Percentiles rank a stretch among this genome's conserved stretches.
These are phyloP conservation scores for Xylaria nigripes DNA, from an alignment of 495 filamentous ascomycete species.

Conservation along the genomic window DNA sequence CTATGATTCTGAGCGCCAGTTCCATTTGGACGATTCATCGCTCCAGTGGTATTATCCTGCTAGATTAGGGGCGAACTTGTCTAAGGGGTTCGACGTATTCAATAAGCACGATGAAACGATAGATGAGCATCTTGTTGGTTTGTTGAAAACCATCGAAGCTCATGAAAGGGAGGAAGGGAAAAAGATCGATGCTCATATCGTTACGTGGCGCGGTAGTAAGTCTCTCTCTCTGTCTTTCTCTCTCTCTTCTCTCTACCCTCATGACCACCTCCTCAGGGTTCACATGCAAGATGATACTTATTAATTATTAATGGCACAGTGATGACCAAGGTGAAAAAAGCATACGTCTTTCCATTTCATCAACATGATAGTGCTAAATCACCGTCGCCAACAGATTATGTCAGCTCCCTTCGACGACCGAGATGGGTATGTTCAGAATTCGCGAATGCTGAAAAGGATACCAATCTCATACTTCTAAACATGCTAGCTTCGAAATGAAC, in stretches of 20 bases:
- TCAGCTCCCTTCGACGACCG: constrained; percentile 70
- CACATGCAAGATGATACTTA: not conserved
- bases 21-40: constrained; percentile 65
- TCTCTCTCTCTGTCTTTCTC: not conserved
- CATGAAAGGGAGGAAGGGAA: constrained; percentile 60
- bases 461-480: not conserved
- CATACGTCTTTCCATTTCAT: not conserved
- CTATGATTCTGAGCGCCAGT: constrained; percentile 74
- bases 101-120: constrained; percentile 68
- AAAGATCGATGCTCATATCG: constrained; percentile 64
- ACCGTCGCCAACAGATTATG: constrained; percentile 56
- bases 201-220: constrained; percentile 80
- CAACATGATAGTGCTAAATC: not conserved
- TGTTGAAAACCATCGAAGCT: constrained; percentile 66
- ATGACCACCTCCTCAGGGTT: no score
- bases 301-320: constrained; percentile 25
- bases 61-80: constrained; percentile 59
- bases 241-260: no score
- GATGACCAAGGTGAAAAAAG: constrained; percentile 78
- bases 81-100: constrained; percentile 73
- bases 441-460: constrained; percentile 4
- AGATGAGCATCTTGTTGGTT: constrained; percentile 82
- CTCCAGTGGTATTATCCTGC: constrained; percentile 85
- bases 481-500: constrained; percentile 84
- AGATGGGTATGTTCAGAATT: constrained; percentile 53